These are phyloP conservation scores for Zalaria sp. DNA, from an alignment of 2,329 filamentous ascomycete species.

Conservation along the genomic window DNA sequence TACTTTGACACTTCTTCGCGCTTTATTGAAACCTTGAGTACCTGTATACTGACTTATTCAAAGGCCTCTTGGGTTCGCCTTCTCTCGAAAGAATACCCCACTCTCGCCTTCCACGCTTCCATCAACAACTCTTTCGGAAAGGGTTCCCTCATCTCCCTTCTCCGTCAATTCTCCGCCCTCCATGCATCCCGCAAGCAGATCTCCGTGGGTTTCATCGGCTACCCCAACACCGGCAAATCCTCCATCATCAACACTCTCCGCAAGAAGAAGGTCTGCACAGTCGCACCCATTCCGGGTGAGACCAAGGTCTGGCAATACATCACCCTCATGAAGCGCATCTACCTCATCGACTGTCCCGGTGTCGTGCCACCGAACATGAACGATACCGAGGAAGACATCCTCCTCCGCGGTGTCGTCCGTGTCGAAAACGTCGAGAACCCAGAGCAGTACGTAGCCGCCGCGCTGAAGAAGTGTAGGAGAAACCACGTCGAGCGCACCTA, in stretches of 20 bases:
- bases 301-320: conserved; percentile 99
- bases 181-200: conserved; percentile 90
- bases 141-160: conserved; percentile 78
- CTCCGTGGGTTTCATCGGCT: conserved; percentile 75
- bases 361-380: conserved; percentile 80
- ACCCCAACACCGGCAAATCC: conserved; percentile 91
- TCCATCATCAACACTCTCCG: conserved; percentile 93
- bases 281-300: conserved; percentile 89
- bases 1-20: conserved; percentile 17
- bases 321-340: conserved; percentile 85
- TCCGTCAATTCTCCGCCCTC: conserved; percentile 83
- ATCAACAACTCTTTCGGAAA: conserved; percentile 97
- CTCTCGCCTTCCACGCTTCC: conserved; percentile 83
- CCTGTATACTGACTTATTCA: conserved; percentile 14
- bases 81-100: conserved; percentile 83
- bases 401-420: conserved; percentile 80
- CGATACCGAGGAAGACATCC: conserved; percentile 74
- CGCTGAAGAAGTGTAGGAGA: conserved; percentile 66
- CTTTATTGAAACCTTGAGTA: conserved; percentile 8
- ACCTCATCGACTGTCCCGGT: conserved; percentile 92
- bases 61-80: conserved; percentile 87
- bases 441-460: conserved; percentile 82
- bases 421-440: conserved; percentile 95
- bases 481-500: conserved; percentile 91
- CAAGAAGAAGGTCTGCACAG: conserved; percentile 86